Conservation (phyloP, 2,329 filamentous ascomycete species). For the Ciborinia camelliae region DNA sequence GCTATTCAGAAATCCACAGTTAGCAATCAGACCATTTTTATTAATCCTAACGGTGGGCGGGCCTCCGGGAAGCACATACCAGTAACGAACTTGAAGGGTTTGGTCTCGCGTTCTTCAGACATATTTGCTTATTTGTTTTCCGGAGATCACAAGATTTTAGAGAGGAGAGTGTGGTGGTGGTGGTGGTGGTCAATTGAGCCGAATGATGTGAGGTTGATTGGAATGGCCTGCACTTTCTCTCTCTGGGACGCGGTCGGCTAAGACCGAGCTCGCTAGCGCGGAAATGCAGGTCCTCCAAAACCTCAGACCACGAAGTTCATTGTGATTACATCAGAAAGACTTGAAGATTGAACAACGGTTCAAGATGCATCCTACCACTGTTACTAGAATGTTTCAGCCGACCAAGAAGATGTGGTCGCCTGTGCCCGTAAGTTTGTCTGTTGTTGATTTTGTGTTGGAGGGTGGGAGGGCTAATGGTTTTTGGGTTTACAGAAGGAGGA, state of each 20-base stretch:
- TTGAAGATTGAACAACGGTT: slow-evolving; percentile 23
- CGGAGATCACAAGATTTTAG: slow-evolving; percentile 34
- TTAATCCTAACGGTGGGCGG: slow-evolving; percentile 23
- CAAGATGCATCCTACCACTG: slow-evolving; percentile 50
- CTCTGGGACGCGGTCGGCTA: slow-evolving; percentile 38
- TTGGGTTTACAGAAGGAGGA: slow-evolving; percentile 55
- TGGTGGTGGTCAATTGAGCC: slow-evolving; percentile 38
- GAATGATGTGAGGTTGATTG: slow-evolving; percentile 31
- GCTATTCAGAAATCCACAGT: slow-evolving; percentile 41
- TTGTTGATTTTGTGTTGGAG: neutral
- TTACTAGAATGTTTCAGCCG: slow-evolving; percentile 65
- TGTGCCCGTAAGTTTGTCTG: slow-evolving; percentile 62
- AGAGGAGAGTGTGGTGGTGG: slow-evolving; percentile 34
- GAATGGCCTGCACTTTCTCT: slow-evolving; percentile 22
- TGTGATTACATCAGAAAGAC: slow-evolving; percentile 11
- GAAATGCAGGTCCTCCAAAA: slow-evolving; percentile 19
- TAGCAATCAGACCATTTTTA: slow-evolving; percentile 40
- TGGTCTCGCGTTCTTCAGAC: slow-evolving; percentile 92
- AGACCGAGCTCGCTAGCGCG: slow-evolving; percentile 24
- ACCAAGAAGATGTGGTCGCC: slow-evolving; percentile 65
- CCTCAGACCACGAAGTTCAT: slow-evolving; percentile 27
- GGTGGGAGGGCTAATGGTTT: slow-evolving; percentile 16
- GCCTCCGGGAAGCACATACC: slow-evolving; percentile 57
- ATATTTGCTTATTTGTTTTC: slow-evolving; percentile 59
- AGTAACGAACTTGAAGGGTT: slow-evolving; percentile 99